A percentile compares a stretch with the other conserved stretches of the same genome.
Evolutionary conservation across 106 monocot species (phyloP).

Genomic region (Vanilla planifolia): DNA sequence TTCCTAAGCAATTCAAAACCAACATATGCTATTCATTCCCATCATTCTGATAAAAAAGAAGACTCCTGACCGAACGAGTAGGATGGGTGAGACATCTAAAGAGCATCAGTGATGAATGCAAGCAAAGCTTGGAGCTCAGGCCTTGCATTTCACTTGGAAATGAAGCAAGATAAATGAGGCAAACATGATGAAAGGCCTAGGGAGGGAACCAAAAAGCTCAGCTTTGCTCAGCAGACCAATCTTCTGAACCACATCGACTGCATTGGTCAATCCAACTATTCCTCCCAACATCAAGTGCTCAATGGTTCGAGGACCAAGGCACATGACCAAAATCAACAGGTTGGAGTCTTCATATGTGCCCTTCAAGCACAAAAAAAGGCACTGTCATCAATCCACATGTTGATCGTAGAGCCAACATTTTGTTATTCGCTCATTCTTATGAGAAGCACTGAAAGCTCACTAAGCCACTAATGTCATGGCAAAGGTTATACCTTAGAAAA

Average conservation of each 20-base stretch:
- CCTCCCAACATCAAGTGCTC: no score
- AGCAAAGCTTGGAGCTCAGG: not conserved
- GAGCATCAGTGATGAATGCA: not conserved
- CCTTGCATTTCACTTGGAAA: not conserved
- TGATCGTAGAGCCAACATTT: no score
- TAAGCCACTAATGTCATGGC: slow-evolving; percentile 2
- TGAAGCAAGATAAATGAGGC: not conserved
- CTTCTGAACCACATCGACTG: no score
- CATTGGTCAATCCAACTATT: no score
- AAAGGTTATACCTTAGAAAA: not conserved
- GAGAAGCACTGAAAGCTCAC: not conserved
- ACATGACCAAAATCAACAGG: no score
- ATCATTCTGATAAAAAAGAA: not conserved
- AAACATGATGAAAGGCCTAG: no score
- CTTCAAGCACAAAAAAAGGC: no score
- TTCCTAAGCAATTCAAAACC: not conserved
- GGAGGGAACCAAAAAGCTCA: no score
- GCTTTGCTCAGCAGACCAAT: no score
- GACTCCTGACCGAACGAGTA: not conserved
- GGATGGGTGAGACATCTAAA: not conserved
- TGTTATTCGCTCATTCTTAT: not conserved
- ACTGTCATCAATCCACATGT: no score
- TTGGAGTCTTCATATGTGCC: no score
- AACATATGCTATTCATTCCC: slow-evolving; percentile 1
- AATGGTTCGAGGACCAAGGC: no score